Evolutionary conservation across 2,329 filamentous ascomycete genomes (phyloP).

Genomic region (Hypoxylon sp.): DNA sequence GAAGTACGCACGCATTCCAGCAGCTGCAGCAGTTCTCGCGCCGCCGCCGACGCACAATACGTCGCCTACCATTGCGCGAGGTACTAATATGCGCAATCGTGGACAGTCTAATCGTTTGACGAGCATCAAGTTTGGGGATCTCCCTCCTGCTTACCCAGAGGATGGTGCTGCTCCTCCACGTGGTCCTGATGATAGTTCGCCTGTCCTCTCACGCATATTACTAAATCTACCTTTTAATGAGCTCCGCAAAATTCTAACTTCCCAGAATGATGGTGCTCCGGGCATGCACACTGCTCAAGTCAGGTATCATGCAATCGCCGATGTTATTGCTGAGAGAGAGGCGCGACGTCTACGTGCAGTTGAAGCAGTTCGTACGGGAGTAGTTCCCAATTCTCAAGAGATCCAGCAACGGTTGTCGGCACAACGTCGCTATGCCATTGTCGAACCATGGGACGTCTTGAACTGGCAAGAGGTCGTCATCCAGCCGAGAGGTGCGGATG

Average conservation of each 20-base stretch:
- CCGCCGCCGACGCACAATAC: conserved; percentile 57
- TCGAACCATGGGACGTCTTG: conserved; percentile 63
- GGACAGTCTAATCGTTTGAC: conserved; percentile 68
- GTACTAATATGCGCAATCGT: conserved; percentile 54
- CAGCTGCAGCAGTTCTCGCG: conserved; percentile 55
- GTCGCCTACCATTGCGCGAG: conserved; percentile 57
- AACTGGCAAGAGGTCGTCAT: conserved; percentile 66
- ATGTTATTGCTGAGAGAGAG: conserved; percentile 71
- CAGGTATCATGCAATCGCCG: conserved; percentile 64
- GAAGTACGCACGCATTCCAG: conserved; percentile 62
- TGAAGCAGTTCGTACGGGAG: conserved; percentile 59
- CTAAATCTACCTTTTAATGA: conserved; percentile 78
- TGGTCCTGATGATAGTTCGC: conserved; percentile 58
- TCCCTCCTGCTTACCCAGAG: conserved; percentile 60
- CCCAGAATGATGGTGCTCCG: conserved; percentile 67
- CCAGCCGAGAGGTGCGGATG: conserved; percentile 58
- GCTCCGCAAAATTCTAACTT: conserved; percentile 76
- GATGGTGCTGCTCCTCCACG: conserved; percentile 47
- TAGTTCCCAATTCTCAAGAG: conserved; percentile 55
- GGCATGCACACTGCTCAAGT: conserved; percentile 66
- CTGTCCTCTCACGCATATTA: conserved; percentile 75
- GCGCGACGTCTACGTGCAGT: conserved; percentile 65
- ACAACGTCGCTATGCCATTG: conserved; percentile 58
- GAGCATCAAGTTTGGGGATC: conserved; percentile 80
- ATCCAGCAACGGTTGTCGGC: conserved; percentile 57